Conservation (phyloP, 1,284 basidiomycete species). For the Ustilago shanxiensis region DNA sequence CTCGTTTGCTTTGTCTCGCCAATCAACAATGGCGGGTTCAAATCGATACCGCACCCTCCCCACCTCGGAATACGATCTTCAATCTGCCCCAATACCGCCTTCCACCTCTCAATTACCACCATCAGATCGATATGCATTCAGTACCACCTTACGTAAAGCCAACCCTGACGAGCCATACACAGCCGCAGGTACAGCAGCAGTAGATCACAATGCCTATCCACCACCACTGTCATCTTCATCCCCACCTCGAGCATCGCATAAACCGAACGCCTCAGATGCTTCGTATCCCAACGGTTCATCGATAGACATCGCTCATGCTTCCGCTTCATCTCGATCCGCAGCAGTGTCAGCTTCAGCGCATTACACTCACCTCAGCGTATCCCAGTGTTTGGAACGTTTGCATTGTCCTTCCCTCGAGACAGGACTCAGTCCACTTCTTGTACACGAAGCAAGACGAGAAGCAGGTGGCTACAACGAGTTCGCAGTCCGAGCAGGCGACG, state of each 20-base stretch:
- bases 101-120: conserved; percentile 24
- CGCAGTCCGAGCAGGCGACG: conserved; percentile 84
- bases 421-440: conserved; percentile 46
- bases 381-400: conserved; percentile 45
- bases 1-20: no score
- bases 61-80: conserved; percentile 34
- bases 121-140: conserved; percentile 53
- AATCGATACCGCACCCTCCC: conserved; percentile 38
- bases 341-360: conserved; percentile 42
- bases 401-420: conserved; percentile 50
- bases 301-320: conserved; percentile 18
- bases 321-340: conserved; percentile 6
- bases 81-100: conserved; percentile 15
- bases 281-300: conserved; percentile 12
- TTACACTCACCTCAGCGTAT: conserved; percentile 49
- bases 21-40: conserved; percentile 25
- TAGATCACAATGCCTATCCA: conserved; percentile 14
- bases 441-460: conserved; percentile 34
- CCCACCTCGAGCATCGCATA: conserved; percentile 32
- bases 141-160: conserved; percentile 55
- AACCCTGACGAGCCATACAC: conserved; percentile 39
- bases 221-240: conserved; percentile 31
- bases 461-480: conserved; percentile 80
- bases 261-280: conserved; percentile 26
- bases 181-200: neutral